Evolutionary conservation across 805 yeast genomes (phyloP), one percentile per base, ranked within the genome.

Genomic region (Hanseniaspora thailandica): DNA sequence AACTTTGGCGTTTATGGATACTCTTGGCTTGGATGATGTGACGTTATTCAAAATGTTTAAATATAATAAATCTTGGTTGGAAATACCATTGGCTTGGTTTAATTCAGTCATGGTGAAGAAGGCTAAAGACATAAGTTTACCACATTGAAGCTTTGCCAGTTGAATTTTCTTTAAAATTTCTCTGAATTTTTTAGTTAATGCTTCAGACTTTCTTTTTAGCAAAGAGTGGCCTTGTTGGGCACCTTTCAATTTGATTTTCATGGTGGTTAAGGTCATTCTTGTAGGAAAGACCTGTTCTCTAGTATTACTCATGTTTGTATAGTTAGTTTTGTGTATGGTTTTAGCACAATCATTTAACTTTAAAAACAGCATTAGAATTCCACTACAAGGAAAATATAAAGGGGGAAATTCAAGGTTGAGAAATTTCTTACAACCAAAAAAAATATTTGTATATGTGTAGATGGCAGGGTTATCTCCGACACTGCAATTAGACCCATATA

Each of bases 271-370:
- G 56, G 97, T 90, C 97, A 89, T 89, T 71, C 97, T 89, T 50
- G 97, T 89, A 33, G 97, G 96, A 69, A 89, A 89, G 45, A 89
- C 97, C 66, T 86, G 94, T 68, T 89, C 97, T 75, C 97, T 84
- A 33, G 60, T 61, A 26, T 62, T 60, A 31, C 69, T 66, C 66
- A 63, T 62, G 22, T 26, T 19, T 20, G 30, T 33, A 19, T 13
- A 12, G 17, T 43, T 43, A 28, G 23, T 43, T 12, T 23, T 19
- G n/a, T n/a, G n/a, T n/a, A n/a, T n/a, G n/a, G n/a, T n/a, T n/a
- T n/a, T n/a, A n/a, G n/a, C n/a, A n/a, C n/a, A n/a, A n/a, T n/a
- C n/a, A n/a, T n/a, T n/a, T n/a, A n/a, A n/a, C n/a, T n/a, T n/a
- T n/a, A n/a, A n/a, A n/a, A n/a, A n/a, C n/a, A n/a, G n/a, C n/a